These are phyloP conservation scores for Reutealis trisperma DNA, from an alignment of 345 rosid genomes.

Conservation along the genomic window DNA sequence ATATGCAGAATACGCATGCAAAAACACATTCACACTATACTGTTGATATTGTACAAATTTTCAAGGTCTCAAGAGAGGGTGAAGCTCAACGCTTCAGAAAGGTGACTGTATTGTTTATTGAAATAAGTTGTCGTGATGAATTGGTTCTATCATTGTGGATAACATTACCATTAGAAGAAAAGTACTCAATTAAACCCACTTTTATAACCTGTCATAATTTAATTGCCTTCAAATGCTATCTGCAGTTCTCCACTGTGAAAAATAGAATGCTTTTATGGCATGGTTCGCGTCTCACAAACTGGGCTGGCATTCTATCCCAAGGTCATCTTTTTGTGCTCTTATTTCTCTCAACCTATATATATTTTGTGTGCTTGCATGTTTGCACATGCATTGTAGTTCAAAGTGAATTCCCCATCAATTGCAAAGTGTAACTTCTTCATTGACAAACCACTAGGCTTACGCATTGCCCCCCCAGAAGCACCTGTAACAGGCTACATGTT, in stretches of 20 bases:
- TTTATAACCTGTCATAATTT: background rate
- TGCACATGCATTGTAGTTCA: background rate
- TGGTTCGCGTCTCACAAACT: slow-evolving; percentile 92
- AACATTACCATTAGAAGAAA: slow-evolving; percentile 5
- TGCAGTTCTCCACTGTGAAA: slow-evolving; percentile 56
- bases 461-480: slow-evolving; percentile 98
- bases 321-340: slow-evolving; percentile 43
- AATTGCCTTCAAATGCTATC: slow-evolving; percentile 16
- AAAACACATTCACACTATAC: slow-evolving; percentile 75
- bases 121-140: slow-evolving; percentile 1
- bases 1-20: slow-evolving; percentile 82
- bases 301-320: slow-evolving; percentile 98
- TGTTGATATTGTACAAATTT: slow-evolving; percentile 69
- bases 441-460: slow-evolving; percentile 58
- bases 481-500: slow-evolving; percentile 91
- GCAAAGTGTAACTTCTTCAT: slow-evolving; percentile 14
- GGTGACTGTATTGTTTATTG: slow-evolving; percentile 39
- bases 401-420: background rate
- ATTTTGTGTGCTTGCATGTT: background rate
- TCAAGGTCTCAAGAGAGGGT: slow-evolving; percentile 58
- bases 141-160: background rate
- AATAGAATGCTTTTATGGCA: slow-evolving; percentile 95
- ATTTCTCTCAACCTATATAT: background rate
- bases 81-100: slow-evolving; percentile 61
- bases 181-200: background rate